Evolutionary conservation across 192 early-diverging fungal species (phyloP).

Genomic region (Coemansia sp.): DNA sequence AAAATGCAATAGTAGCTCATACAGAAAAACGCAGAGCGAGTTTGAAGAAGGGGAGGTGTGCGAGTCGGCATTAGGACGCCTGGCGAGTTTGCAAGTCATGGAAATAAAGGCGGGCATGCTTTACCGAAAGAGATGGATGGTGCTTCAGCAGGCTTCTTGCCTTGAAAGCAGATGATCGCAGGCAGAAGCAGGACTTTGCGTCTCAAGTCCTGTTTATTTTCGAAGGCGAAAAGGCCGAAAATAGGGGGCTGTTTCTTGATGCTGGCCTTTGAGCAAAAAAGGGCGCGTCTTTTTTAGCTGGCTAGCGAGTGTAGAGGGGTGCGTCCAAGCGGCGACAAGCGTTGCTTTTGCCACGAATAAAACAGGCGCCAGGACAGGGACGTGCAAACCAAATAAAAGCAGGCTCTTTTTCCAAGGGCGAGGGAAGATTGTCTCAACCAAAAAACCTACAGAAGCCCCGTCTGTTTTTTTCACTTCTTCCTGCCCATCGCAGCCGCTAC

Average conservation of each 20-base stretch:
- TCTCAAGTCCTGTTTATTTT: too few relatives aligned
- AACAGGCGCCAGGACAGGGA: too few relatives aligned
- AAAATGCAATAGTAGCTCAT: too few relatives aligned
- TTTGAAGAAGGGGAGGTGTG: too few relatives aligned
- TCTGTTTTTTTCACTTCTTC: neutral
- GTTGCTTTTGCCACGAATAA: too few relatives aligned
- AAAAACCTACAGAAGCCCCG: neutral
- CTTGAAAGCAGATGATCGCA: neutral
- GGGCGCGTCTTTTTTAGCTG: neutral
- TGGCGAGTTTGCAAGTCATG: too few relatives aligned
- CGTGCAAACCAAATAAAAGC: conserved; percentile 1
- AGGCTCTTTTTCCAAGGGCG: neutral
- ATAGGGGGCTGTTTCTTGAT: neutral
- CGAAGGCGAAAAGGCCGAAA: neutral
- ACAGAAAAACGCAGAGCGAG: too few relatives aligned
- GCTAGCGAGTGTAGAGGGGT: too few relatives aligned
- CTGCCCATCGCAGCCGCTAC: neutral
- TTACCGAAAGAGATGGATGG: neutral
- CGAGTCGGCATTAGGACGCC: too few relatives aligned
- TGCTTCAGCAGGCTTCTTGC: neutral
- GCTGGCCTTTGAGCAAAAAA: neutral
- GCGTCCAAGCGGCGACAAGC: too few relatives aligned
- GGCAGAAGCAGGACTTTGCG: neutral
- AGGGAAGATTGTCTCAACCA: neutral
- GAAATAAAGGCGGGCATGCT: too few relatives aligned